phyloP scores from a whole-genome alignment of 148 eudicot species.

The Camellia granthamiana region DNA sequence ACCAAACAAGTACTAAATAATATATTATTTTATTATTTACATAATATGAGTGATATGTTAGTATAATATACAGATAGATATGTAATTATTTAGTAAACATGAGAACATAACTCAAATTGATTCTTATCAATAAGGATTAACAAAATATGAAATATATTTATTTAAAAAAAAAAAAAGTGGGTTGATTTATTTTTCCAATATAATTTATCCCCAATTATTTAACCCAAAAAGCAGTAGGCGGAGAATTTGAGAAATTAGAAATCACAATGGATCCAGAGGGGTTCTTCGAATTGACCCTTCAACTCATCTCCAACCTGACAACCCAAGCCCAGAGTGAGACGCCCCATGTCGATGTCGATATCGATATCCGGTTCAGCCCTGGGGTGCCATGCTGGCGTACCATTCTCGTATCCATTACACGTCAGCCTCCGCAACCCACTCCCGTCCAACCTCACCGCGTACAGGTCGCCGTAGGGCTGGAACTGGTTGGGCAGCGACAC shows the following conservation, averaged over 20 bases:
- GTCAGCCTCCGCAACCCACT: slow-evolving; percentile 63
- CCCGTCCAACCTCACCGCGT: slow-evolving; percentile 59
- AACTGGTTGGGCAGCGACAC: slow-evolving; percentile 75
- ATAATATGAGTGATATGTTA: too few species aligned
- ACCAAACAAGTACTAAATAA: too few species aligned
- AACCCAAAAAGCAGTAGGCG: too few species aligned
- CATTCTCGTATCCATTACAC: slow-evolving; percentile 71
- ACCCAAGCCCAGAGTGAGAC: slow-evolving; percentile 11
- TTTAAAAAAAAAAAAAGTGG: too few species aligned
- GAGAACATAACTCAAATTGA: too few species aligned
- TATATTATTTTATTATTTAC: too few species aligned
- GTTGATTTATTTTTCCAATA: too few species aligned
- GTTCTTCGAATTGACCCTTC: slow-evolving; percentile 64
- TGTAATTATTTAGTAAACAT: too few species aligned
- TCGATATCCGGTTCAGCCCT: slow-evolving; percentile 6
- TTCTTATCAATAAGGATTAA: too few species aligned
- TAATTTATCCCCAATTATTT: too few species aligned
- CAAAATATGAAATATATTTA: too few species aligned
- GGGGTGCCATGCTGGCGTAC: slow-evolving; percentile 75
- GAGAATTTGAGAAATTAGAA: neutral
- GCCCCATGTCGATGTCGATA: neutral
- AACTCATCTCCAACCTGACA: slow-evolving; percentile 31
- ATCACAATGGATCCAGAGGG: slow-evolving; percentile 59
- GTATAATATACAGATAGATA: too few species aligned
- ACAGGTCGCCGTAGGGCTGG: slow-evolving; percentile 78